Evolutionary conservation across 2,329 filamentous ascomycete genomes (phyloP).

Genomic region (Pseudonectria buxi): DNA sequence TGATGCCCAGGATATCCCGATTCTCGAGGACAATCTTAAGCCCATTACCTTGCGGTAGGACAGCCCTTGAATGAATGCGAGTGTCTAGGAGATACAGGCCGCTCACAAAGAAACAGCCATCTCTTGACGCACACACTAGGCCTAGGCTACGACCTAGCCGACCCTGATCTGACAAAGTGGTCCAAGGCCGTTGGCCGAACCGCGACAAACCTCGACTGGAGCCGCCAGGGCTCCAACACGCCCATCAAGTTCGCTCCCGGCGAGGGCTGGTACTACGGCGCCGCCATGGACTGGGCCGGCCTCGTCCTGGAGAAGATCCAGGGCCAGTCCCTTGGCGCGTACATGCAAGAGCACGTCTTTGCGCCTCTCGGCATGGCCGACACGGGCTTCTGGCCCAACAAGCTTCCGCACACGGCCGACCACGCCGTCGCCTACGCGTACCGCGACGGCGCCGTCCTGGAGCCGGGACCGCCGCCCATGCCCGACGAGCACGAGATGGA

Average conservation of each 20-base stretch:
- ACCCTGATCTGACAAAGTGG: slow-evolving; percentile 36
- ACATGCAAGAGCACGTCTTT: slow-evolving; percentile 33
- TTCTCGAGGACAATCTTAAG: slow-evolving; percentile 29
- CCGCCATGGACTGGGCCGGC: slow-evolving; percentile 41
- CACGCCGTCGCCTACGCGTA: slow-evolving; percentile 15
- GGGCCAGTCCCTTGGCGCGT: slow-evolving; percentile 28
- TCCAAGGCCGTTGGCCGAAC: slow-evolving; percentile 27
- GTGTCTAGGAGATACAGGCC: background rate
- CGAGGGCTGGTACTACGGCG: slow-evolving; percentile 43
- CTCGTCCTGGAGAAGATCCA: slow-evolving; percentile 35
- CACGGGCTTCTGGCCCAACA: slow-evolving; percentile 30
- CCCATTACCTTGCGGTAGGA: slow-evolving; percentile 33
- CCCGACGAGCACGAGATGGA: slow-evolving; percentile 29
- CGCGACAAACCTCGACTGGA: slow-evolving; percentile 25
- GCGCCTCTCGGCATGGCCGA: slow-evolving; percentile 29
- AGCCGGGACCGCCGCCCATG: slow-evolving; percentile 9
- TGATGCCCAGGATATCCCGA: slow-evolving; percentile 26
- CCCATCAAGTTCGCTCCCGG: slow-evolving; percentile 41
- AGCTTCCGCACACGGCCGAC: slow-evolving; percentile 18
- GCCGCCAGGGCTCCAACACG: slow-evolving; percentile 31
- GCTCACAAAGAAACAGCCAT: slow-evolving; percentile 19
- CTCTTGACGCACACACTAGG: slow-evolving; percentile 46
- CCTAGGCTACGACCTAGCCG: slow-evolving; percentile 35
- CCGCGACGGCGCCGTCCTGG: slow-evolving; percentile 17
- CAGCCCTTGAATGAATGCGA: background rate